Evolutionary conservation across 148 eudicot species (phyloP).

Genomic region (Tetragonia tetragonoides): DNA sequence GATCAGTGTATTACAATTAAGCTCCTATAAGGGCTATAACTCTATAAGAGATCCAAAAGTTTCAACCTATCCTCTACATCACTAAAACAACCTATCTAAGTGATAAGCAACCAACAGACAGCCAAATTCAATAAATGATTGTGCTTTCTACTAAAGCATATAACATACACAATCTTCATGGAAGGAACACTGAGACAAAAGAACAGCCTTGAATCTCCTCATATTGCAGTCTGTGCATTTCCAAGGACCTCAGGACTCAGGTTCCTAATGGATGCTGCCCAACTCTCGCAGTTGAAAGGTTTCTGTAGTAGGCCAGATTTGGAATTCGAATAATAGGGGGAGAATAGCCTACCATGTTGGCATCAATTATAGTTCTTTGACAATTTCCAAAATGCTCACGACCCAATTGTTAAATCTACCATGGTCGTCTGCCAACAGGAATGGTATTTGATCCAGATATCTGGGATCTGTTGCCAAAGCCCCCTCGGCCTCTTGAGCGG

Average conservation of each 20-base stretch:
- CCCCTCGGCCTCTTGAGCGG: constrained; percentile 92
- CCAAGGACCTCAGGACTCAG: background rate
- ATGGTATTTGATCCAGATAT: constrained; percentile 63
- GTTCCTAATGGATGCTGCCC: too few relatives aligned
- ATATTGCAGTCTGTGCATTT: background rate
- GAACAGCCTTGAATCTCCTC: background rate
- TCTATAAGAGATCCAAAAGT: background rate
- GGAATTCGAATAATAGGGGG: too few relatives aligned
- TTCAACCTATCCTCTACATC: background rate
- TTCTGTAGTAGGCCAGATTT: background rate
- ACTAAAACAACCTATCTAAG: background rate
- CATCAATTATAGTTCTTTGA: too few relatives aligned
- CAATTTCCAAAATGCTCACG: background rate
- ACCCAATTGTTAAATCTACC: constrained; percentile 33
- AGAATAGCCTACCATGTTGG: background rate
- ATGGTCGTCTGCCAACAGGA: constrained; percentile 65
- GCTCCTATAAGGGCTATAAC: background rate
- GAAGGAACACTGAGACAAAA: background rate
- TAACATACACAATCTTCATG: constrained; percentile 1
- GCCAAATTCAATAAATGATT: background rate
- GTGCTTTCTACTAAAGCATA: constrained; percentile 5
- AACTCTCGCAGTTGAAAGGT: background rate
- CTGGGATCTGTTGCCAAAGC: constrained; percentile 62
- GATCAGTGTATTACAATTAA: background rate
- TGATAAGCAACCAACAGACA: background rate